A percentile compares a stretch with the other conserved stretches of the same genome.
These are phyloP conservation scores for Penicillium turbatum DNA, from an alignment of 495 filamentous ascomycete genomes.

Conservation along the genomic window DNA sequence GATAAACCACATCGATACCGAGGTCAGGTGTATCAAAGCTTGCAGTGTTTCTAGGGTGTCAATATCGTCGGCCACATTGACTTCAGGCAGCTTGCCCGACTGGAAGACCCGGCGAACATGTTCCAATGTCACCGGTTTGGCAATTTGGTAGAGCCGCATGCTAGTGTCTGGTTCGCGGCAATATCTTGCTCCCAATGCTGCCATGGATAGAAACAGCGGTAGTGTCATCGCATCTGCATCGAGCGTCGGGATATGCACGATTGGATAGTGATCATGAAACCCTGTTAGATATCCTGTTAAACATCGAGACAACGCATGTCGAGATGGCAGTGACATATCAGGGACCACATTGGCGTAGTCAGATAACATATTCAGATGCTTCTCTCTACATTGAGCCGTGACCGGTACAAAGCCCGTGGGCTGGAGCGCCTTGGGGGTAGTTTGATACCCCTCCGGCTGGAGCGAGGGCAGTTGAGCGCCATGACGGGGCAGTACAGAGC, in stretches of 20 bases:
- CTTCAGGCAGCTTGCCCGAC: conserved; percentile 16
- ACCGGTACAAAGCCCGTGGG: conserved; percentile 33
- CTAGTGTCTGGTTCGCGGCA: conserved; percentile 43
- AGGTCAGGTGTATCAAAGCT: conserved; percentile 31
- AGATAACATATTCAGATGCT: conserved; percentile 20
- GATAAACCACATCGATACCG: conserved; percentile 37
- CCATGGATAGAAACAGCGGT: conserved; percentile 60
- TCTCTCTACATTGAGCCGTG: conserved; percentile 36
- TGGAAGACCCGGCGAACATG: conserved; percentile 35
- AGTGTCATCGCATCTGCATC: conserved; percentile 49
- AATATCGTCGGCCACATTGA: conserved; percentile 19
- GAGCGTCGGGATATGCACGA: conserved; percentile 63
- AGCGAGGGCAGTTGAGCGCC: conserved; percentile 39
- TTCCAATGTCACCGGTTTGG: conserved; percentile 38
- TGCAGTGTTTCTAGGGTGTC: conserved; percentile 33
- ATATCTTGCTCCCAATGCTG: conserved; percentile 63
- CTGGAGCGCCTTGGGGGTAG: conserved; percentile 26
- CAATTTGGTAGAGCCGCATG: conserved; percentile 46
- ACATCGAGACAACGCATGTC: conserved; percentile 61
- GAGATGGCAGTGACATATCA: conserved; percentile 41
- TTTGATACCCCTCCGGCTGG: conserved; percentile 35
- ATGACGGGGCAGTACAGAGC: conserved; percentile 37
- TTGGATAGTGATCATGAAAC: conserved; percentile 65
- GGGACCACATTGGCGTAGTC: conserved; percentile 38
- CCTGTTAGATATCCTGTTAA: conserved; percentile 64